Evolutionary conservation across 2,329 filamentous ascomycete species (phyloP), one percentile per base, ranked within the genome.

Genomic region (Aspergillus sp.): DNA sequence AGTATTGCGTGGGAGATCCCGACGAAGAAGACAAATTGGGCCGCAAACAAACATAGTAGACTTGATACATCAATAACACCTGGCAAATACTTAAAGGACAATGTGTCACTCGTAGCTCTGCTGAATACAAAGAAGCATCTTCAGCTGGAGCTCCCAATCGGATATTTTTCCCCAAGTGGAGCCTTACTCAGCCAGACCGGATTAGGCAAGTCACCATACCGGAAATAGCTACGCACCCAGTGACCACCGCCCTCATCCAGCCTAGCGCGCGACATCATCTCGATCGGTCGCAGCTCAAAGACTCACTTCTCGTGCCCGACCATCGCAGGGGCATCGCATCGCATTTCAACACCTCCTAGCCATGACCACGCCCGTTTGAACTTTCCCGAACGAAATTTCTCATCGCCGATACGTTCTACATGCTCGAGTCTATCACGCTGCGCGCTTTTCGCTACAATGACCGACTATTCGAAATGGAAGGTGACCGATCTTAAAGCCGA

Each of bases 401-500:
- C 25, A 59, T 45, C 38, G 36, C n/a, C 3, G 8, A 47, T 21
- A 59, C 23, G 8, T 8, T 9, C 19, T 60, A 54, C 56, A 61
- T 61, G 63, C 13, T 41, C 25, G 12, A 25, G 15, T 38, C 47
- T 41, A 39, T 21, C 13, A 55, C 8, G 4, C n/a, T 65, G 63
- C 41, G 60, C 32, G 52, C 45, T 43, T 25, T 13, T 21, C 54
- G 23, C 54, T 64, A 72, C 43, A 36, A 85, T 84, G 83, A 76
- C 78, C 62, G 82, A 85, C 66, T 85, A 82, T 72, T 80, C 73
- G 58, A 82, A 81, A 75, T 83, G 88, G 70, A 93, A 91, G 78
- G 91, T 94, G 64, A 81, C 87, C 36, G 89, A 92, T 70, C 83
- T 94, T 60, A 90, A 89, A 76, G 85, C 86, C 21, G 89, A 92